Evolutionary conservation across 2,329 filamentous ascomycete genomes (phyloP).

Genomic region (Cladophialophora immunda): DNA sequence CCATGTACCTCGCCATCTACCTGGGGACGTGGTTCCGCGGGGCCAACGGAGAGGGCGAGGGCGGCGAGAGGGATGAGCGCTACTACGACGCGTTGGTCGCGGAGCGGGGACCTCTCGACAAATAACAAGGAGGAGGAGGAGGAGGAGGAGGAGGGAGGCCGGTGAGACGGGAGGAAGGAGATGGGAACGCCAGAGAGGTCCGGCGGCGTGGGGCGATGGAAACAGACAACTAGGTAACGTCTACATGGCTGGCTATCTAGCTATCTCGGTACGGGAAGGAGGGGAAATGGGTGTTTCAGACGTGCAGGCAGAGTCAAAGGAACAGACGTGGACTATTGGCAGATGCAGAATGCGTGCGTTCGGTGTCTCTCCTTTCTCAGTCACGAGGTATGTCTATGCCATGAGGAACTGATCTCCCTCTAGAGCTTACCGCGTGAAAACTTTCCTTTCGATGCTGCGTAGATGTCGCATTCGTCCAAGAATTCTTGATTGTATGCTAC

Average conservation of each 20-base stretch:
- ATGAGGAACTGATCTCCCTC: background rate
- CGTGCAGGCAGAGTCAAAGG: background rate
- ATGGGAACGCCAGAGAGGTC: no score
- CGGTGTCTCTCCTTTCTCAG: background rate
- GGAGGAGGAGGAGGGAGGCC: no score
- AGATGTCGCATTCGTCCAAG: background rate
- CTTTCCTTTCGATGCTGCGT: background rate
- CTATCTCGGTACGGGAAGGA: no score
- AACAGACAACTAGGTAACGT: no score
- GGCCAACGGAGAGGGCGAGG: background rate
- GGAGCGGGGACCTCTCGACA: background rate
- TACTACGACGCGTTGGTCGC: slow-evolving; percentile 40
- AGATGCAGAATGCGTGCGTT: background rate
- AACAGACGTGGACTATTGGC: background rate
- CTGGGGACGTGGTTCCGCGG: slow-evolving; percentile 45
- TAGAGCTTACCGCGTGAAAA: background rate
- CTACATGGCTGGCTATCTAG: no score
- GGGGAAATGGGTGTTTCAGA: no score
- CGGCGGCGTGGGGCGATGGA: no score
- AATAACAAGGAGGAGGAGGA: background rate
- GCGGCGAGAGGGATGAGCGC: slow-evolving; percentile 12
- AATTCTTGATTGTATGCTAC: background rate
- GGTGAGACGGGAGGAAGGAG: no score
- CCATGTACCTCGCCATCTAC: slow-evolving; percentile 51
- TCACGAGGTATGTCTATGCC: background rate